phyloP scores from a whole-genome alignment of 495 filamentous ascomycete genomes.

The Neurospora sp. region DNA sequence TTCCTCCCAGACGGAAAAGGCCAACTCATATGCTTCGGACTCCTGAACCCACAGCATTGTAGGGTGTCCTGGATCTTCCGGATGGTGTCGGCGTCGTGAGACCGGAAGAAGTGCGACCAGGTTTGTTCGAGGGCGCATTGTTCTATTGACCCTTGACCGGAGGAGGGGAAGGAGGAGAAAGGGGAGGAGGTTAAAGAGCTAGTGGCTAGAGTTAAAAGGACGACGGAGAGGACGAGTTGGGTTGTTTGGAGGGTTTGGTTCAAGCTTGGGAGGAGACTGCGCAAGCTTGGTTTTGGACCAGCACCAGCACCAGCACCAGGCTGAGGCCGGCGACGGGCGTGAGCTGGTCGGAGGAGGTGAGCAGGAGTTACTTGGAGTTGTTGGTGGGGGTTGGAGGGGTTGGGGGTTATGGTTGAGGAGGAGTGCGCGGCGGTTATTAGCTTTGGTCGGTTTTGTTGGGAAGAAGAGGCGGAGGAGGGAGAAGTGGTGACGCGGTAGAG shows the following conservation, averaged over 20 bases:
- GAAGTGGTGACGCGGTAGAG: conserved; percentile 3
- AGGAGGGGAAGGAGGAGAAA: not conserved
- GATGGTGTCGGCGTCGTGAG: conserved; percentile 41
- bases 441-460: not conserved
- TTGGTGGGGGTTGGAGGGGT: conserved; percentile 27
- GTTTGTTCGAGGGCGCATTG: conserved; percentile 30
- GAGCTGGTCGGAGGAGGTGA: conserved; percentile 15
- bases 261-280: conserved; percentile 17
- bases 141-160: not conserved
- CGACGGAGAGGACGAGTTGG: conserved; percentile 16
- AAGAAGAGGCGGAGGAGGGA: not conserved
- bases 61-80: conserved; percentile 52
- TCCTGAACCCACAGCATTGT: conserved; percentile 53
- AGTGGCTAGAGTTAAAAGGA: conserved; percentile 47
- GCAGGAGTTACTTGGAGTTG: conserved; percentile 26
- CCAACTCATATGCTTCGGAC: conserved; percentile 44
- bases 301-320: conserved; percentile 14
- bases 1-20: conserved; percentile 33
- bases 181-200: conserved; percentile 39
- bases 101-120: conserved; percentile 43
- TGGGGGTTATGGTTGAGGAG: conserved; percentile 19
- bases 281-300: not conserved
- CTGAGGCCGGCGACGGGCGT: conserved; percentile 41
- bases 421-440: not conserved
- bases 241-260: conserved; percentile 28